These are phyloP conservation scores for Sordaria brevicollis DNA, from an alignment of 495 filamentous ascomycete species.

Conservation along the genomic window DNA sequence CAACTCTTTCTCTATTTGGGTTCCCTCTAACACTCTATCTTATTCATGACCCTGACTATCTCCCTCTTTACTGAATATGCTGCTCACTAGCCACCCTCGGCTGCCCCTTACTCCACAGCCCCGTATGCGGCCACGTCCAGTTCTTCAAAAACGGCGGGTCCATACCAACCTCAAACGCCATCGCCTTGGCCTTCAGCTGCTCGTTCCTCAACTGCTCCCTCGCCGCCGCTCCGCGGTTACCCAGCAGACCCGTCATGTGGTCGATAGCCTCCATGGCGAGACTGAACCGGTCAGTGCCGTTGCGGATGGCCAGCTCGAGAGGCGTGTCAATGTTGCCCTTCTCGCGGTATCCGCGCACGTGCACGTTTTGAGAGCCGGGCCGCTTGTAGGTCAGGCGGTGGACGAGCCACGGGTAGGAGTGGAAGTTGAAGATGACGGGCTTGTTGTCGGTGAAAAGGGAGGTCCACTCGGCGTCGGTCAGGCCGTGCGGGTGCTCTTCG, in stretches of 20 bases:
- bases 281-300: constrained; percentile 60
- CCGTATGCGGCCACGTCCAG: constrained; percentile 50
- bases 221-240: constrained; percentile 45
- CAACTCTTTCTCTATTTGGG: too few species aligned
- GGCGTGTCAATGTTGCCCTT: constrained; percentile 74
- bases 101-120: constrained; percentile 15
- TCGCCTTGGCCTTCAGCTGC: constrained; percentile 45
- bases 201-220: constrained; percentile 50
- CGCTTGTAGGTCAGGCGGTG: constrained; percentile 64
- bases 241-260: constrained; percentile 38
- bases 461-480: constrained; percentile 50
- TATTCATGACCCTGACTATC: not conserved
- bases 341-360: constrained; percentile 64
- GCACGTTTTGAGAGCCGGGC: constrained; percentile 48
- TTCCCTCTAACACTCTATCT: not conserved
- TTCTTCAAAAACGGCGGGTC: constrained; percentile 54
- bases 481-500: constrained; percentile 56
- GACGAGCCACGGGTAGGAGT: constrained; percentile 67
- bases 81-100: constrained; percentile 11
- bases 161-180: constrained; percentile 54
- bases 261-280: constrained; percentile 67
- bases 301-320: constrained; percentile 60
- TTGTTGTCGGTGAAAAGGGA: constrained; percentile 55
- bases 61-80: not conserved
- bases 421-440: constrained; percentile 70